phyloP scores from a whole-genome alignment of 2,329 filamentous ascomycete species.

The Hypoxylon sp. region DNA sequence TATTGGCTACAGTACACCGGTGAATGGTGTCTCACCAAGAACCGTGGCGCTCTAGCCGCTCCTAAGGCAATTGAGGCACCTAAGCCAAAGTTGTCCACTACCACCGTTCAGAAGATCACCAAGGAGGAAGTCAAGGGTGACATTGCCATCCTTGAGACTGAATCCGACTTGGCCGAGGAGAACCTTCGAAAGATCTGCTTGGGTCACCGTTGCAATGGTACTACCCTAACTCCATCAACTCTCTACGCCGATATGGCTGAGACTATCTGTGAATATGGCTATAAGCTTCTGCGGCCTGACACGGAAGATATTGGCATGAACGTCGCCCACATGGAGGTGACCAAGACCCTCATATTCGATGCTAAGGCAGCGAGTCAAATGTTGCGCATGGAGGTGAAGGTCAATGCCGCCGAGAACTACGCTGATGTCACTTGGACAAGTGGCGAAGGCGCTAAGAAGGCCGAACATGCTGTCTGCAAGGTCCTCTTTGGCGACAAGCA shows the following conservation, averaged over 20 bases:
- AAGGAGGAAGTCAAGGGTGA: conserved; percentile 74
- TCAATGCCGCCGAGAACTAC: conserved; percentile 68
- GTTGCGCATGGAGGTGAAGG: conserved; percentile 72
- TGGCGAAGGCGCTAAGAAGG: conserved; percentile 70
- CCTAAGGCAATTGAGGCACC: conserved; percentile 52
- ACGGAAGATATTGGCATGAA: conserved; percentile 72
- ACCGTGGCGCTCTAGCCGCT: conserved; percentile 68
- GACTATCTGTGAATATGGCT: conserved; percentile 76
- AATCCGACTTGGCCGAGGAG: conserved; percentile 75
- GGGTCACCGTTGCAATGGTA: conserved; percentile 78
- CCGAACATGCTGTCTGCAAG: conserved; percentile 73
- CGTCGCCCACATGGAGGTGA: conserved; percentile 76
- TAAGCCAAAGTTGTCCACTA: conserved; percentile 73
- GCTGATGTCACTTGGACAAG: conserved; percentile 72
- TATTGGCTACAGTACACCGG: conserved; percentile 78
- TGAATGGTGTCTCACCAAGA: conserved; percentile 76
- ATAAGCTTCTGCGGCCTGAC: conserved; percentile 73
- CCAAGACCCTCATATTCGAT: conserved; percentile 76
- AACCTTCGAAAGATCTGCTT: conserved; percentile 73
- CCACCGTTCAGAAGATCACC: conserved; percentile 75
- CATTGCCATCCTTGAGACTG: conserved; percentile 71
- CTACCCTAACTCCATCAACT: conserved; percentile 74
- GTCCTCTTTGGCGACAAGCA: conserved; percentile 73
- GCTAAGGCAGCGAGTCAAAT: conserved; percentile 66
- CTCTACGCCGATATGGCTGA: conserved; percentile 66